phyloP scores from a whole-genome alignment of 768 basidiomycete species.

The Mycena chlorophos region DNA sequence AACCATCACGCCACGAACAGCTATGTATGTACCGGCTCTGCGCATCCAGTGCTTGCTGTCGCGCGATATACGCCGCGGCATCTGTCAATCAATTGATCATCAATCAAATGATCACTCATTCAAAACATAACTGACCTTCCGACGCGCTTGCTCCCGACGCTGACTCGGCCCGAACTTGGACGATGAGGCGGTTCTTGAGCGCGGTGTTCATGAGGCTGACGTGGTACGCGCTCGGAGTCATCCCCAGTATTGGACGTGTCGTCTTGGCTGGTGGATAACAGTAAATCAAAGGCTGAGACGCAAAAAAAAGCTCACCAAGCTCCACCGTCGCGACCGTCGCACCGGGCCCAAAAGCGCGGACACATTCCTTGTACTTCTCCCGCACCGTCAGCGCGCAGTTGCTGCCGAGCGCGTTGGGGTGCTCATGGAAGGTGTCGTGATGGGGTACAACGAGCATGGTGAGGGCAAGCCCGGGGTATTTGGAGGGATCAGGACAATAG shows the following conservation, averaged over 20 bases:
- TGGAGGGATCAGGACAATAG: not conserved
- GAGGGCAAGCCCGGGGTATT: not conserved
- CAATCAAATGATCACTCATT: not conserved
- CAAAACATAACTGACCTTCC: not conserved
- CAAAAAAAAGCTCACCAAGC: not conserved
- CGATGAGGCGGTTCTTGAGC: not conserved
- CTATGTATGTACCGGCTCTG: conserved; percentile 2
- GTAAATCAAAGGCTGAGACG: not conserved
- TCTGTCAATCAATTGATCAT: not conserved
- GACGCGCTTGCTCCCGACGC: not conserved
- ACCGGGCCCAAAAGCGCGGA: not conserved
- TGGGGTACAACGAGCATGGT: not conserved
- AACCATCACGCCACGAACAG: conserved; percentile 23
- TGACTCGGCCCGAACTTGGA: not conserved
- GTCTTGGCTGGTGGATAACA: not conserved
- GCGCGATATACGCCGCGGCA: not conserved
- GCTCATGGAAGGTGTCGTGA: not conserved
- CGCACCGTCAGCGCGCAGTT: not conserved
- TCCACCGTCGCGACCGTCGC: not conserved
- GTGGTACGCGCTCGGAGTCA: not conserved
- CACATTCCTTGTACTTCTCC: conserved; percentile 1
- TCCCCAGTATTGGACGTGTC: not conserved
- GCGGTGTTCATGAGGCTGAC: not conserved
- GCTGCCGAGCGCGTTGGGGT: not conserved
- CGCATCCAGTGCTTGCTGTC: not conserved